A percentile compares a stretch with the other conserved stretches of the same genome.
Evolutionary conservation across 352 stramenopile species (phyloP).

Genomic region (Globisporangium acanthophoron): DNA sequence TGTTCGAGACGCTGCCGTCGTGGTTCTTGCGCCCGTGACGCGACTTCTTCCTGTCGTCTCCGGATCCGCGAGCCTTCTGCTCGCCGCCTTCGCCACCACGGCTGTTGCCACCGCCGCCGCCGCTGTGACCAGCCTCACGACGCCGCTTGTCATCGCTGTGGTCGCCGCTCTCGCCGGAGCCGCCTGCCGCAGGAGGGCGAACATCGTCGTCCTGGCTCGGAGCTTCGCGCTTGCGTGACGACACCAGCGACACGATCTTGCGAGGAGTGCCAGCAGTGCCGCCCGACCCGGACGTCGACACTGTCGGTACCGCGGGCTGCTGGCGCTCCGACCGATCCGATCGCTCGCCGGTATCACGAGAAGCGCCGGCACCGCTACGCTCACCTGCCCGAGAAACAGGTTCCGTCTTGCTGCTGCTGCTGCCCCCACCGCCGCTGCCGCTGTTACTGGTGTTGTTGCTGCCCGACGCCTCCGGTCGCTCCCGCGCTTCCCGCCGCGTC

Average conservation of each 20-base stretch:
- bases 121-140: neutral
- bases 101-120: slow-evolving; percentile 7
- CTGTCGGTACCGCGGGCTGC: neutral
- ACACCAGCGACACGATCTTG: slow-evolving; percentile 80
- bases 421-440: neutral
- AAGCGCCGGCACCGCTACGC: neutral
- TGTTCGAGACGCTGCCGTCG: slow-evolving; percentile 14
- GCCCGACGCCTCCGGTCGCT: neutral
- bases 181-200: neutral
- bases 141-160: slow-evolving; percentile 8
- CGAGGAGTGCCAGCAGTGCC: slow-evolving; percentile 10
- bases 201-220: slow-evolving; percentile 9
- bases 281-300: neutral
- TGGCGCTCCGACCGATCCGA: slow-evolving; percentile 8
- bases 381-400: neutral
- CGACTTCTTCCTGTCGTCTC: slow-evolving; percentile 53
- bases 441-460: neutral
- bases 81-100: slow-evolving; percentile 7
- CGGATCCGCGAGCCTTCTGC: slow-evolving; percentile 13
- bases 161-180: slow-evolving; percentile 4
- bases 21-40: slow-evolving; percentile 31
- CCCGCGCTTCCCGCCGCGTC: neutral
- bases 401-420: neutral
- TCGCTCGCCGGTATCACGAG: slow-evolving; percentile 7
- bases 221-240: slow-evolving; percentile 61